Evolutionary conservation across 352 stramenopile species (phyloP).

Genomic region (Phytophthora europaea): DNA sequence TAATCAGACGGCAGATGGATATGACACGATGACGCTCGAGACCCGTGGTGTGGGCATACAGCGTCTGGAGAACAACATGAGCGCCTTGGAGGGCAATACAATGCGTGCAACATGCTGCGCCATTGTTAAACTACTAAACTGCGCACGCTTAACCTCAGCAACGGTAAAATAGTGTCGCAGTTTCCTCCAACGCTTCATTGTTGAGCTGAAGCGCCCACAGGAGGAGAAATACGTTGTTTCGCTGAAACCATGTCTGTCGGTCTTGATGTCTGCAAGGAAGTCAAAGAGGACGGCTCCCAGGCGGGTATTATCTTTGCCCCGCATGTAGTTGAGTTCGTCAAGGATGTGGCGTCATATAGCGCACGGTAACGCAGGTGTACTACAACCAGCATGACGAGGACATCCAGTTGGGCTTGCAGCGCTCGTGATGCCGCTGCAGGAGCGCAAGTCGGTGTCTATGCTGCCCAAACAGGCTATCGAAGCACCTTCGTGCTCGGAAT

Average conservation of each 20-base stretch:
- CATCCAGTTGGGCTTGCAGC: too few relatives aligned
- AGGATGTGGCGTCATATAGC: constrained; percentile 73
- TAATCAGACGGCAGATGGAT: constrained; percentile 65
- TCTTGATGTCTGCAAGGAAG: constrained; percentile 87
- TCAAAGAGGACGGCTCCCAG: constrained; percentile 69
- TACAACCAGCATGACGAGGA: constrained; percentile 84
- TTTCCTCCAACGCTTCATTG: too few relatives aligned
- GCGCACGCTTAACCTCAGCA: constrained; percentile 69
- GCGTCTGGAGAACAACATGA: constrained; percentile 89
- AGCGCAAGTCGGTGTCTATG: too few relatives aligned
- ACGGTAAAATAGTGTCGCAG: constrained; percentile 59
- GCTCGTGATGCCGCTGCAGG: too few relatives aligned
- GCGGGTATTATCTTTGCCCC: constrained; percentile 76
- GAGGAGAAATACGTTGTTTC: constrained; percentile 81
- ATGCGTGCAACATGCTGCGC: constrained; percentile 92
- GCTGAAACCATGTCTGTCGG: constrained; percentile 77
- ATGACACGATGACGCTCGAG: constrained; percentile 80
- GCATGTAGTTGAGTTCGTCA: constrained; percentile 75
- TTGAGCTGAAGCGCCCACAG: constrained; percentile 82
- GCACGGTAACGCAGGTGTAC: constrained; percentile 66
- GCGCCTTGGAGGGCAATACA: constrained; percentile 87
- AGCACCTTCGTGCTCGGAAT: too few relatives aligned
- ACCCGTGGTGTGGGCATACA: constrained; percentile 85
- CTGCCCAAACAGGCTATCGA: too few relatives aligned
- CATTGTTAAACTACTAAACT: constrained; percentile 78